Base-by-base conservation (phyloP, 257 asterid species). In the Salvia miltiorrhiza region DNA sequence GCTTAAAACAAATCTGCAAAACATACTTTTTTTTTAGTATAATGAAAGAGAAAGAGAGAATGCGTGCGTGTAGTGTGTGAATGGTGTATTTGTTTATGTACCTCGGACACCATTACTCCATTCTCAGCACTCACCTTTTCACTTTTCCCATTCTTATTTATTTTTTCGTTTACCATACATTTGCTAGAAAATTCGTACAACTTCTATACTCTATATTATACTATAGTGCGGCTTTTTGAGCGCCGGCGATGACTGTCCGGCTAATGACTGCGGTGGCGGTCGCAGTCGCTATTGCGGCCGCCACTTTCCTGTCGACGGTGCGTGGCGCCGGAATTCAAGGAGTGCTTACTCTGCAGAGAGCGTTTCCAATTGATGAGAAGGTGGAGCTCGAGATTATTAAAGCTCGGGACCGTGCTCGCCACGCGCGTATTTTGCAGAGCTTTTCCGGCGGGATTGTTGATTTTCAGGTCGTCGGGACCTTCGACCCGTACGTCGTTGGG, bases 401-500 rank as follows among this genome's bases (percentile, higher is more conserved):
- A 76, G 87, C 86, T 54, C 86, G 97, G 70, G 97, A 92, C 76
- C 83, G 87, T 77, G 83, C 82, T 21, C 87, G 97, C 73, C 97
- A 92, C 81, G 84, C 85, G 73, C 87, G 96, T 72, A 76, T 79
- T 49, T 76, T 89, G 77, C 95, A 86, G 77, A 78, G 87, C 48
- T 82, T 81, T 63, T 78, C 90, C 74, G 93, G 91, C 53, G 95
- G 96, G 44, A 59, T 89, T 35, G 95, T 89, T 3, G 90, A 87
- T 84, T 89, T 91, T 49, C 80, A 83, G 45, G 95, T 89, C 24
- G 74, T 65, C 4, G 97, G 96, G 5, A 76, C 83, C 20, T 84
- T 96, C 69, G 96, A 91, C 79, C 97, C 97, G 55, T 88, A 78
- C 76, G 84, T 77, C 57, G 86, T 81, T 63, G 97, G 97, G 96